These are phyloP conservation scores for Termitomyces sp. DNA, from an alignment of 768 basidiomycete genomes.

Conservation along the genomic window DNA sequence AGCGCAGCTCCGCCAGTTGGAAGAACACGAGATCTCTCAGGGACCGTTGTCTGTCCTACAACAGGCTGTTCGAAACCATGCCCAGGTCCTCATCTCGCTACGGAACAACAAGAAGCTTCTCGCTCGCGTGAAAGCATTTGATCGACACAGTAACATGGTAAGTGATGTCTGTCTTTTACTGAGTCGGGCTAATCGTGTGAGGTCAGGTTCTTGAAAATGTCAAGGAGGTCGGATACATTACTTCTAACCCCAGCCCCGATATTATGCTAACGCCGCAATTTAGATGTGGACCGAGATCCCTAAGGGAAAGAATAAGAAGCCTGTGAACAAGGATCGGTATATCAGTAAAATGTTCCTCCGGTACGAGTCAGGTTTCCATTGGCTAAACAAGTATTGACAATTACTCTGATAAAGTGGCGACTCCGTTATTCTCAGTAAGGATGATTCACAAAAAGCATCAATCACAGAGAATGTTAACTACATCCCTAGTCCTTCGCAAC, in stretches of 20 bases:
- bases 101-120: conserved; percentile 98
- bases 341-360: conserved; percentile 99
- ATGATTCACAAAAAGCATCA: conserved; percentile 5
- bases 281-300: conserved; percentile 99
- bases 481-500: conserved; percentile 61
- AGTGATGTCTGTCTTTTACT: conserved; percentile 16
- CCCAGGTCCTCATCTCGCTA: conserved; percentile 94
- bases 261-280: conserved; percentile 3
- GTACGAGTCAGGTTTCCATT: conserved; percentile 31
- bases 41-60: conserved; percentile 96
- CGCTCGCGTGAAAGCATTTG: conserved; percentile 96
- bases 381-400: conserved; percentile 1
- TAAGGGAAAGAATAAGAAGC: conserved; percentile 98
- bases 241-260: neutral
- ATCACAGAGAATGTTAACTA: conserved; percentile 24
- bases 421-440: conserved; percentile 94
- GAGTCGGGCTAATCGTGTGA: conserved; percentile 4
- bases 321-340: conserved; percentile 98
- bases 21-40: conserved; percentile 98
- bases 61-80: conserved; percentile 95
- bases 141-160: conserved; percentile 98
- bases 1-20: conserved; percentile 89
- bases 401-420: conserved; percentile 60
- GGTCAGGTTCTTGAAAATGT: conserved; percentile 91
- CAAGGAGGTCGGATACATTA: conserved; percentile 62